Base-by-base conservation (phyloP, 1,284 basidiomycete genomes). In the Pyrrhoderma lamaoense region DNA sequence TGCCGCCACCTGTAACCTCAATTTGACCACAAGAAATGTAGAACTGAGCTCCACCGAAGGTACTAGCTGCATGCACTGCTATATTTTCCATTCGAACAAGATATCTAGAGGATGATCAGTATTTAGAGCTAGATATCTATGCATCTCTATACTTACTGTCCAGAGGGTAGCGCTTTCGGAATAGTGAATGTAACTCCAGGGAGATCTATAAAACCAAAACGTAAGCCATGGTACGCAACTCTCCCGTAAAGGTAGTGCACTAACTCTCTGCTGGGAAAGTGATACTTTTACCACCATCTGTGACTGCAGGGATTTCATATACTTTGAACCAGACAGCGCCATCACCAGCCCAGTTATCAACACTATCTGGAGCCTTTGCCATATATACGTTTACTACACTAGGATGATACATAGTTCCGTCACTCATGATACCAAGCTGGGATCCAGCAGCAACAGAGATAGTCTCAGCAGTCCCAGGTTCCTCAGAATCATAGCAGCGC, bases 321-420 rank as follows among this genome's bases (percentile, higher is more conserved):
- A 64, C 62, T 57, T 72, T 72, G 62, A 72, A 71, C 70, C 70
- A 72, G 2, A 69, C 66, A 8, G 56, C 54, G 18, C 70, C 70
- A 44, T 65, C 64, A 3, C 70, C 71, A 50, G 66, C 65, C 57
- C 64, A 71, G 7, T 53, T 57, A 16, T 62, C 54, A 31, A 64
- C 67, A 43, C 65, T 60, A 14, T 55, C 51, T 4, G 69, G 63
- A 11, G 70, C 69, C 52, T 65, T 65, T 16, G 70, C 70, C 38
- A 40, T 40, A 22, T 40, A 40, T 14, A 40, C 38, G 21, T 40
- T 40, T 5, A 40, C 38, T 63, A 71, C 65, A 62, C 69, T 69
- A 31, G 66, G 65, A 58, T 72, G 70, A 46, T 70, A 71, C 25
- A 73, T 69, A 3, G 60, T 62, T 11, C 60, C 59, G 51, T 69